Conservation (phyloP, 768 basidiomycete genomes). For the Termitomyces eurrhizus region DNA sequence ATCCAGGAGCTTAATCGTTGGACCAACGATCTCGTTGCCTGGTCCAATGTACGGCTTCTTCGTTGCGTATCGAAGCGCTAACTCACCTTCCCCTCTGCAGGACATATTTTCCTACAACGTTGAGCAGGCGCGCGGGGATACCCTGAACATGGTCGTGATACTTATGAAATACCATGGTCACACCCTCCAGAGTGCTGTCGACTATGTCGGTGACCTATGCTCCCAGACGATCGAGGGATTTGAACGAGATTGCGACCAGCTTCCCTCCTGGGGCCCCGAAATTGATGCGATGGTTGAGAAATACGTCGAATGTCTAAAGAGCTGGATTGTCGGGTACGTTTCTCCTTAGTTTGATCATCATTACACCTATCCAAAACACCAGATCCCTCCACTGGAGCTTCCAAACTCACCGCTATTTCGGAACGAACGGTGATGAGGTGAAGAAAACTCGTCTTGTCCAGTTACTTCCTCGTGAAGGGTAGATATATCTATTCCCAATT, state of each 20-base stretch:
- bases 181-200: conserved; percentile 56
- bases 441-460: conserved; percentile 51
- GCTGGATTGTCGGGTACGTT: conserved; percentile 65
- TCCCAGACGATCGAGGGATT: conserved; percentile 51
- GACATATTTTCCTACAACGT: conserved; percentile 77
- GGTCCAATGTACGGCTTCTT: conserved; percentile 63
- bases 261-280: conserved; percentile 63
- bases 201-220: conserved; percentile 62
- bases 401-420: conserved; percentile 67
- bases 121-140: conserved; percentile 66
- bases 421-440: conserved; percentile 47
- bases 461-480: conserved; percentile 35
- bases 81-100: conserved; percentile 26
- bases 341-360: neutral
- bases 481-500: conserved; percentile 13
- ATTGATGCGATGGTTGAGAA: conserved; percentile 53
- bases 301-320: conserved; percentile 61
- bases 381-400: conserved; percentile 71
- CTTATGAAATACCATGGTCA: conserved; percentile 59
- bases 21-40: conserved; percentile 77
- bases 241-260: conserved; percentile 35
- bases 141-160: conserved; percentile 71
- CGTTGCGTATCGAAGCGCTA: neutral
- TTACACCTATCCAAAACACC: conserved; percentile 2
- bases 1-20: conserved; percentile 59